Conservation (phyloP, 192 early-diverging fungal genomes). For the Phlyctochytrium bullatum region DNA sequence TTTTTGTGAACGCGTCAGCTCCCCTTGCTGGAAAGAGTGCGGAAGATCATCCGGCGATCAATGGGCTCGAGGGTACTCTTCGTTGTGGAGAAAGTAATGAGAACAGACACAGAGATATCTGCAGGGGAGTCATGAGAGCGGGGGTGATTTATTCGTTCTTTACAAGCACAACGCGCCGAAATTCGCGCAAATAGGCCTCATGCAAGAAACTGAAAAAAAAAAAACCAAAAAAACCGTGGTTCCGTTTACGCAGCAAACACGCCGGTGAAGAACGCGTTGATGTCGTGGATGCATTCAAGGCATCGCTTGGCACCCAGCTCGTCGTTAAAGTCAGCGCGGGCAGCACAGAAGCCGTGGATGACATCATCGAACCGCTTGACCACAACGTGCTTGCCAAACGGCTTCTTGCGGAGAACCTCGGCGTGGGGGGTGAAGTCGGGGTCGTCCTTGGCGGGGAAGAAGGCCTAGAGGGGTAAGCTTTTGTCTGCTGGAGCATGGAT, state of each 20-base stretch:
- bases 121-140: too few species aligned
- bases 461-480: too few species aligned
- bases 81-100: too few species aligned
- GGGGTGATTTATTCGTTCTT: too few species aligned
- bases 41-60: too few species aligned
- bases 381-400: neutral
- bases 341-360: constrained; percentile 20
- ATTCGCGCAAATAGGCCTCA: too few species aligned
- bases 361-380: constrained; percentile 14
- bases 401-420: neutral
- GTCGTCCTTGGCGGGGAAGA: constrained; percentile 21
- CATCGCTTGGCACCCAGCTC: constrained; percentile 12
- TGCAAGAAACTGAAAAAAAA: neutral
- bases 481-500: too few species aligned
- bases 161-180: too few species aligned
- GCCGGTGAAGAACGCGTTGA: constrained; percentile 10
- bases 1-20: too few species aligned
- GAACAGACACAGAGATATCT: too few species aligned
- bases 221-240: neutral
- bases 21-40: too few species aligned
- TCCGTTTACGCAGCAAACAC: neutral
- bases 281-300: constrained; percentile 7
- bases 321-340: constrained; percentile 17
- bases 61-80: too few species aligned
- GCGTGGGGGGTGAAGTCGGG: constrained; percentile 7